Conservation (phyloP, 495 filamentous ascomycete genomes). For the Pseudoneurospora amorphoporcata region DNA sequence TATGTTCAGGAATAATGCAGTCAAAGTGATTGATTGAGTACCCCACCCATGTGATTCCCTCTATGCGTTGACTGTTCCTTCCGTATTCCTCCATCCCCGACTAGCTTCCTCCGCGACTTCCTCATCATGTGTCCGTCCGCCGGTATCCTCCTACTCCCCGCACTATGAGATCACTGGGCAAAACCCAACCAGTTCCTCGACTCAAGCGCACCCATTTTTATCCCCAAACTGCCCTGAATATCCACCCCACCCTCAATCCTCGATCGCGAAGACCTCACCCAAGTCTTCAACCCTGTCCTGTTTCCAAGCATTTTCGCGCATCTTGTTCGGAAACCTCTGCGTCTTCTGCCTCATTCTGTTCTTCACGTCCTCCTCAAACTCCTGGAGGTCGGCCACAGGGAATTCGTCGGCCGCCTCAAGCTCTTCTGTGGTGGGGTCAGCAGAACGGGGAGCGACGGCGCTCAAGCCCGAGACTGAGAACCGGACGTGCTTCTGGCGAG, state of each 20-base stretch:
- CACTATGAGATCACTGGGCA: too few relatives aligned
- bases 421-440: not conserved
- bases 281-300: not conserved
- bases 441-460: not conserved
- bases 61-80: not conserved
- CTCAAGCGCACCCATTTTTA: not conserved
- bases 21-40: not conserved
- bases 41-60: not conserved
- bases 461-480: not conserved
- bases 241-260: not conserved
- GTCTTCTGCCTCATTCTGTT: not conserved
- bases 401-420: not conserved
- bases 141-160: too few relatives aligned
- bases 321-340: not conserved
- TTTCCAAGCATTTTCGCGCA: not conserved
- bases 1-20: not conserved
- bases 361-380: not conserved
- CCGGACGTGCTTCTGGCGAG: not conserved
- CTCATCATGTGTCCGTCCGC: not conserved
- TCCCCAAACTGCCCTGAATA: not conserved
- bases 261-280: not conserved
- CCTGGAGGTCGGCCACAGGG: not conserved
- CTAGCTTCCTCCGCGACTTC: not conserved
- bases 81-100: not conserved
- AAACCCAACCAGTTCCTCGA: not conserved